Percentiles rank a stretch among this genome's conserved stretches.
phyloP scores from a whole-genome alignment of 495 filamentous ascomycete genomes.

The Trichoderma parareesei region DNA sequence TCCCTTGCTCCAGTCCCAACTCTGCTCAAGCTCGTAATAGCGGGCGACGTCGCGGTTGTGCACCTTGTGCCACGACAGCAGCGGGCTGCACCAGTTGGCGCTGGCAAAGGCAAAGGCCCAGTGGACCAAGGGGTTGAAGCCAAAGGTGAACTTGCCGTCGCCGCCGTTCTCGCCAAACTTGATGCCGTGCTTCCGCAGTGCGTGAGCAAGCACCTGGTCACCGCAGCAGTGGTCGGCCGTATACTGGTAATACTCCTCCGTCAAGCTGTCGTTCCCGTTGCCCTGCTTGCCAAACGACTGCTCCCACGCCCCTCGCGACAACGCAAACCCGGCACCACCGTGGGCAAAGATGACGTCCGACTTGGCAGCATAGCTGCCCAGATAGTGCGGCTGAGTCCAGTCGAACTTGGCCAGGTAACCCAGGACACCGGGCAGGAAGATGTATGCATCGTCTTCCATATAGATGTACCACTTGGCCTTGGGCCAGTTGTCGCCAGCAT shows the following conservation, averaged over 20 bases:
- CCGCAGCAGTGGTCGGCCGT: slow-evolving; percentile 8
- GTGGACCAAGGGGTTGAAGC: background rate
- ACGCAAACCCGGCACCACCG: background rate
- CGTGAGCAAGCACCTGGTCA: slow-evolving; percentile 2
- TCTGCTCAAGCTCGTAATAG: background rate
- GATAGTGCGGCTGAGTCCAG: background rate
- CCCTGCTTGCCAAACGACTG: slow-evolving; percentile 5
- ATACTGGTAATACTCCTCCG: slow-evolving; percentile 4
- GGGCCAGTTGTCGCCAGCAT: slow-evolving; percentile 5
- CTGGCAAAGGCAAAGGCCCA: slow-evolving; percentile 3
- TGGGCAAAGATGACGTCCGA: slow-evolving; percentile 4
- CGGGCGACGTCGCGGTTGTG: slow-evolving; percentile 4
- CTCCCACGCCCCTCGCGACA: background rate
- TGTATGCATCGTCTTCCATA: slow-evolving; percentile 5
- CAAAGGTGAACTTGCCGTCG: slow-evolving; percentile 3
- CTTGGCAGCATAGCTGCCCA: slow-evolving; percentile 7
- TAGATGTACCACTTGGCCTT: slow-evolving; percentile 5
- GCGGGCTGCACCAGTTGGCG: slow-evolving; percentile 4
- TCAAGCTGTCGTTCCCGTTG: background rate
- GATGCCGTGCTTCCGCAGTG: slow-evolving; percentile 3
- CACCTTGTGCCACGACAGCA: slow-evolving; percentile 6
- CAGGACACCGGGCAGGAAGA: background rate
- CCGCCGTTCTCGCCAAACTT: slow-evolving; percentile 9
- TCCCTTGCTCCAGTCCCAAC: slow-evolving; percentile 6
- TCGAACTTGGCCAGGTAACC: slow-evolving; percentile 2